Percentiles rank a stretch among this genome's conserved stretches.
These are phyloP conservation scores for Dacryopinax primogenitus DNA, from an alignment of 768 basidiomycete species.

Conservation along the genomic window DNA sequence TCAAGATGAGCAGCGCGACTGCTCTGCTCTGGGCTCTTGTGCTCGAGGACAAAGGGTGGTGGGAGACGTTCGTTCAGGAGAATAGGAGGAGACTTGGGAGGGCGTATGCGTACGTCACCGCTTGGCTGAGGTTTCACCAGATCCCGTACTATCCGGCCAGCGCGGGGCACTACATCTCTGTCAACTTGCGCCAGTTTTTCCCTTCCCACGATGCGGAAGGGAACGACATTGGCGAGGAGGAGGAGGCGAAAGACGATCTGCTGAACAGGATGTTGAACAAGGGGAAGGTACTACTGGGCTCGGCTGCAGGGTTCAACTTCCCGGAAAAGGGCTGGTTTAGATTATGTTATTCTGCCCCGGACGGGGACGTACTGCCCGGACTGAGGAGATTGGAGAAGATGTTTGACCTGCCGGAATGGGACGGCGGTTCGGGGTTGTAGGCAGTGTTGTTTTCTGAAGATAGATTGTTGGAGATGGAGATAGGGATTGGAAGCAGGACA, in stretches of 20 bases:
- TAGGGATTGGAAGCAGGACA: neutral
- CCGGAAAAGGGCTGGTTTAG: neutral
- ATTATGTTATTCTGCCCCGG: neutral
- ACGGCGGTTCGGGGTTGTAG: neutral
- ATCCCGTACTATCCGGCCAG: conserved; percentile 16
- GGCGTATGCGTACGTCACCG: conserved; percentile 15
- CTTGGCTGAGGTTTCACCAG: conserved; percentile 13
- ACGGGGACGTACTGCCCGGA: neutral
- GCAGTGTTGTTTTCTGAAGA: neutral
- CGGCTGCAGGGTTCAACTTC: neutral
- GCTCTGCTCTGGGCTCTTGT: conserved; percentile 19
- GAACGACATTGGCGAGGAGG: neutral
- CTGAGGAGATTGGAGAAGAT: neutral
- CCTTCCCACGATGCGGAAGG: neutral
- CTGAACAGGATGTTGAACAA: neutral
- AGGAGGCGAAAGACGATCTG: neutral
- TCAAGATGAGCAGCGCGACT: conserved; percentile 20
- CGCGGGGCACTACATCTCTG: conserved; percentile 19
- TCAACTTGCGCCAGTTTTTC: conserved; percentile 15
- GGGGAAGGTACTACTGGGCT: neutral
- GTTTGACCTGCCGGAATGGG: neutral
- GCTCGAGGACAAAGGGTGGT: conserved; percentile 14
- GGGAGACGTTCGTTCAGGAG: conserved; percentile 16
- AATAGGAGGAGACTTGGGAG: conserved; percentile 14
- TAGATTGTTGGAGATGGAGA: neutral